A percentile compares a stretch with the other conserved stretches of the same genome.
These are phyloP conservation scores for Kwoniella bestiolae DNA, from an alignment of 768 basidiomycete species.

Conservation along the genomic window DNA sequence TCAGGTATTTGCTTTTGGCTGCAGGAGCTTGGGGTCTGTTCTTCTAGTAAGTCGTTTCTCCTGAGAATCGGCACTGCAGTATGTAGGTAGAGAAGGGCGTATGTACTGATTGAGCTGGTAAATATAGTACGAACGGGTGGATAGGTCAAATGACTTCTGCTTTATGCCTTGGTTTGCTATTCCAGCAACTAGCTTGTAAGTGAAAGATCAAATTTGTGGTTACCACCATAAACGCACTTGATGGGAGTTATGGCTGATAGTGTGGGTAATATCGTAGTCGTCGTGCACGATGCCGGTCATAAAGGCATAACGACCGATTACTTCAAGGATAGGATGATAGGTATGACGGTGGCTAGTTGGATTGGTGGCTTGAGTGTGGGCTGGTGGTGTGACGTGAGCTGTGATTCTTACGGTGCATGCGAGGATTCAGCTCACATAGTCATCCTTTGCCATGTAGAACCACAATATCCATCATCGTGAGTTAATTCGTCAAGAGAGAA, in stretches of 20 bases:
- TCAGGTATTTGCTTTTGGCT: conserved; percentile 75
- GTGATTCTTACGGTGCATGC: neutral
- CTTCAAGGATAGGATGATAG: conserved; percentile 75
- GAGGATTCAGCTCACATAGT: neutral
- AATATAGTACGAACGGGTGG: conserved; percentile 39
- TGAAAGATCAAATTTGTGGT: no score
- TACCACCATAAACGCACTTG: no score
- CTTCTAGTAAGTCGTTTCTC: conserved; percentile 39
- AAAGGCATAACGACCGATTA: conserved; percentile 89
- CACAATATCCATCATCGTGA: conserved; percentile 95
- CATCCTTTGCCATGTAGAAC: conserved; percentile 54
- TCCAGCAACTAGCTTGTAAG: conserved; percentile 86
- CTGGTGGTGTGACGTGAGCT: conserved; percentile 95
- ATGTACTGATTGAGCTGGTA: conserved; percentile 2
- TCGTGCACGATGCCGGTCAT: conserved; percentile 93
- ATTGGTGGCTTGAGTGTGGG: conserved; percentile 91
- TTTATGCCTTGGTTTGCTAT: conserved; percentile 79
- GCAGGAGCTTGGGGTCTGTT: conserved; percentile 41
- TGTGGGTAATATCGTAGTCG: conserved; percentile 58
- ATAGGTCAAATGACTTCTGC: conserved; percentile 64
- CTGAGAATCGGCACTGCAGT: neutral
- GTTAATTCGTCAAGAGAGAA: conserved; percentile 55
- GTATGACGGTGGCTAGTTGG: conserved; percentile 76
- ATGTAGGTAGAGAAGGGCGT: neutral
- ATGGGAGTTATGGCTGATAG: no score